Conservation (phyloP, 1,284 basidiomycete genomes). For the Farysia itapuensis region DNA sequence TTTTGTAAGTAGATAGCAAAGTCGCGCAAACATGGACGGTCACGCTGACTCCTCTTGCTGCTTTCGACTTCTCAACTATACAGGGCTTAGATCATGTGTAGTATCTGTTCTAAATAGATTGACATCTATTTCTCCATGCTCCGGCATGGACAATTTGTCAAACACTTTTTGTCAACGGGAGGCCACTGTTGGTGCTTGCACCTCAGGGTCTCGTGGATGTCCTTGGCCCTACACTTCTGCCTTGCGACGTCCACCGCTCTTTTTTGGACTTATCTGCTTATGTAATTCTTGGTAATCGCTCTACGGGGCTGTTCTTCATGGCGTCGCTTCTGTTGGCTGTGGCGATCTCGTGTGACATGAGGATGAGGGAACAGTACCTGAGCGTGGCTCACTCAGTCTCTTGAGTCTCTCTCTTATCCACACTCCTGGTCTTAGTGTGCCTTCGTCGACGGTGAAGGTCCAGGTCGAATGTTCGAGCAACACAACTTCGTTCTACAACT, state of each 20-base stretch:
- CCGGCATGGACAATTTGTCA: conserved; percentile 39
- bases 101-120: conserved; percentile 54
- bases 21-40: too few species aligned
- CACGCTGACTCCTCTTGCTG: not conserved
- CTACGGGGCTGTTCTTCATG: too few species aligned
- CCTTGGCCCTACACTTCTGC: conserved; percentile 46
- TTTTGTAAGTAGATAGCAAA: conserved; percentile 43
- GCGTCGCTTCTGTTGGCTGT: too few species aligned
- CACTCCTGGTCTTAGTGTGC: too few species aligned
- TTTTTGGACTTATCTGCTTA: conserved; percentile 17
- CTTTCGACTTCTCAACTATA: conserved; percentile 4
- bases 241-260: conserved; percentile 41
- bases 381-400: too few species aligned
- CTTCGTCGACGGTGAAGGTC: too few species aligned
- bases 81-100: conserved; percentile 54
- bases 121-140: conserved; percentile 45
- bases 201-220: conserved; percentile 36
- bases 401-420: too few species aligned
- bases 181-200: conserved; percentile 39
- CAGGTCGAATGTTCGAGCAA: too few species aligned
- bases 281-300: conserved; percentile 12
- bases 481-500: too few species aligned
- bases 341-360: too few species aligned
- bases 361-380: too few species aligned
- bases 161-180: conserved; percentile 41